phyloP scores from a whole-genome alignment of 2,329 filamentous ascomycete genomes.

The Fusarium sp. region DNA sequence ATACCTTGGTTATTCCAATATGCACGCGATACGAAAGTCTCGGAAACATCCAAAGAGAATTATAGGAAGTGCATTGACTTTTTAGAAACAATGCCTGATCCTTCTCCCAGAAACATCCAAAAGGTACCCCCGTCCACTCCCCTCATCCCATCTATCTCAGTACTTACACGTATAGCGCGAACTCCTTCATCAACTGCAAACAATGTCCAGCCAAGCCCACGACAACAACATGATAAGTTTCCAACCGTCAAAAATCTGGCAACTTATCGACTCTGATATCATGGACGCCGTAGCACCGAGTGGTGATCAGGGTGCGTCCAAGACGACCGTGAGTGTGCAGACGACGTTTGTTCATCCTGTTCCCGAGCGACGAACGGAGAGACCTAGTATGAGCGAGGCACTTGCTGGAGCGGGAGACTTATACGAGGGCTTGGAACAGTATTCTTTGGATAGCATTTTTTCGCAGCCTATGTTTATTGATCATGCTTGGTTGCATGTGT shows the following conservation, averaged over 20 bases:
- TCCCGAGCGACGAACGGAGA: constrained; percentile 4
- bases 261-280: constrained; percentile 29
- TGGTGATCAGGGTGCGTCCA: constrained; percentile 20
- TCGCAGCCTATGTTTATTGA: constrained; percentile 38
- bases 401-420: constrained; percentile 7
- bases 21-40: constrained; percentile 32
- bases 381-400: not conserved
- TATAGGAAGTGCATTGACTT: constrained; percentile 29
- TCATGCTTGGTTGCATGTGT: constrained; percentile 35
- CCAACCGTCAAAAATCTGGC: constrained; percentile 34
- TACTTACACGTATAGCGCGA: constrained; percentile 14
- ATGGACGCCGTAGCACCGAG: constrained; percentile 30
- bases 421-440: constrained; percentile 28
- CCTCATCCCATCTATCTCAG: too few species aligned
- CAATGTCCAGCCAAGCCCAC: constrained; percentile 32
- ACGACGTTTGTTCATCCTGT: constrained; percentile 34
- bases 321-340: constrained; percentile 28
- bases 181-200: constrained; percentile 24
- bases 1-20: constrained; percentile 43
- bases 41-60: constrained; percentile 32
- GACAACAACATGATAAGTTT: constrained; percentile 39
- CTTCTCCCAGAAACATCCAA: constrained; percentile 18
- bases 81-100: constrained; percentile 31
- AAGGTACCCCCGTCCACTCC: constrained; percentile 3
- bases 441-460: constrained; percentile 36